A percentile compares a stretch with the other conserved stretches of the same genome.
Conservation (phyloP, 2,329 filamentous ascomycete species). For the Colletotrichum incanum region DNA sequence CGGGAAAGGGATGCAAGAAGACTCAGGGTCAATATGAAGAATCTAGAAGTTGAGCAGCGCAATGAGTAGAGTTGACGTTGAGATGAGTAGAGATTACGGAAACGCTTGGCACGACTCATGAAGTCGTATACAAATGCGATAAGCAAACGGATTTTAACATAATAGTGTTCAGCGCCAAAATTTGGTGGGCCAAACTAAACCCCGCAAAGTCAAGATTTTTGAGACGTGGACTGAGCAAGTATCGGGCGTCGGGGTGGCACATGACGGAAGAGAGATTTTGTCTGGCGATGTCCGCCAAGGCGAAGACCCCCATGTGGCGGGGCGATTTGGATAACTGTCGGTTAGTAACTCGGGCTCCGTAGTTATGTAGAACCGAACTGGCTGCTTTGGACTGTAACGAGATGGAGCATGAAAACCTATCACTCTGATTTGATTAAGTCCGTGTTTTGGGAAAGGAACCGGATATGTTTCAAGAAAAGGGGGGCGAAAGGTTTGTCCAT, state of each 20-base stretch:
- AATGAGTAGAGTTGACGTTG: conserved; percentile 1
- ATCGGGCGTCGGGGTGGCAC: conserved; percentile 14
- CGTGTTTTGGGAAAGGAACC: conserved; percentile 31
- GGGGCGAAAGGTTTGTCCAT: conserved; percentile 27
- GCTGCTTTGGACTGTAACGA: no score
- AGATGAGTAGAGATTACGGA: not conserved
- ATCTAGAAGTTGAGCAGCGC: not conserved
- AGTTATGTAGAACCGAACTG: not conserved
- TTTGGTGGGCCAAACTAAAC: conserved; percentile 21
- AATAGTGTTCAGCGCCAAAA: not conserved
- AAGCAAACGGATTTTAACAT: not conserved
- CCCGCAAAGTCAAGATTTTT: conserved; percentile 31
- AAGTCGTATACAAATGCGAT: not conserved
- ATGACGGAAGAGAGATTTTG: conserved; percentile 15
- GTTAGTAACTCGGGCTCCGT: not conserved
- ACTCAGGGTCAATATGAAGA: not conserved
- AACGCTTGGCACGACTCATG: conserved; percentile 19
- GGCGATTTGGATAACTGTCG: not conserved
- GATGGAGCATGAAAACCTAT: not conserved
- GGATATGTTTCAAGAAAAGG: conserved; percentile 32
- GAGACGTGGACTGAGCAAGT: conserved; percentile 24
- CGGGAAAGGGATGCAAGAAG: not conserved
- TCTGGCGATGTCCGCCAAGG: conserved; percentile 14
- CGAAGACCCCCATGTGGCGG: not conserved
- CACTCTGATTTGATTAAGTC: conserved; percentile 11